Percentiles rank a stretch among this genome's conserved stretches.
Evolutionary conservation across 768 basidiomycete genomes (phyloP).

Genomic region (Hypsizygus marmoreus): DNA sequence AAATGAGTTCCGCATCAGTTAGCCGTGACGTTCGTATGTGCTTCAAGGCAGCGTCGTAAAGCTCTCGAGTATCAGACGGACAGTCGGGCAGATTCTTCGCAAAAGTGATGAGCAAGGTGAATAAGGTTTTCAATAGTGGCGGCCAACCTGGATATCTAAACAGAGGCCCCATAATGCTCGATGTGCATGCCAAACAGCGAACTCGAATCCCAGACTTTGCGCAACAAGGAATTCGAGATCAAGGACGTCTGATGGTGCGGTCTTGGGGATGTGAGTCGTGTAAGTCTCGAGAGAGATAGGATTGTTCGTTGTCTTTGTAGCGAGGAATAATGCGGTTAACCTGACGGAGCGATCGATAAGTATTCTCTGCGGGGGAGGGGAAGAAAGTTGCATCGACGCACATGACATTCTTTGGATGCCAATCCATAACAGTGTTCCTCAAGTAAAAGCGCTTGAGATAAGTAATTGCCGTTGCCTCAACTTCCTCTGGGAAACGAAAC

Average conservation of each 20-base stretch:
- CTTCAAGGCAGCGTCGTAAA: slow-evolving; percentile 67
- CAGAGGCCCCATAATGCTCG: slow-evolving; percentile 86
- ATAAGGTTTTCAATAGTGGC: not conserved
- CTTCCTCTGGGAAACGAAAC: slow-evolving; percentile 89
- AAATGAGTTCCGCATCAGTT: slow-evolving; percentile 90
- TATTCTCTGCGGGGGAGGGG: not conserved
- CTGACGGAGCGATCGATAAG: slow-evolving; percentile 40
- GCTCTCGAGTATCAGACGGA: slow-evolving; percentile 45
- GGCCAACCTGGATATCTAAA: slow-evolving; percentile 79
- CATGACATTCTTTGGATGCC: slow-evolving; percentile 99
- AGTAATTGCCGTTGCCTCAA: slow-evolving; percentile 88
- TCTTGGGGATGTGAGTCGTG: slow-evolving; percentile 80
- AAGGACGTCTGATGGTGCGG: slow-evolving; percentile 80
- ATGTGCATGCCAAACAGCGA: slow-evolving; percentile 90
- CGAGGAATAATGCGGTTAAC: slow-evolving; percentile 93
- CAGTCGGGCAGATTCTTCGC: slow-evolving; percentile 59
- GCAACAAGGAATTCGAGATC: slow-evolving; percentile 95
- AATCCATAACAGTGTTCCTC: slow-evolving; percentile 98
- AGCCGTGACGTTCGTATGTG: slow-evolving; percentile 80
- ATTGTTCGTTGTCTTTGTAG: slow-evolving; percentile 96
- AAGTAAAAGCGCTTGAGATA: slow-evolving; percentile 98
- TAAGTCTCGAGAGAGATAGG: slow-evolving; percentile 88
- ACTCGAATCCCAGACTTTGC: slow-evolving; percentile 93
- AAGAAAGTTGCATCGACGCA: no score
- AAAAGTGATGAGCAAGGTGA: slow-evolving; percentile 1